These are phyloP conservation scores for Quercus variabilis DNA, from an alignment of 306 rosid species.

Conservation along the genomic window DNA sequence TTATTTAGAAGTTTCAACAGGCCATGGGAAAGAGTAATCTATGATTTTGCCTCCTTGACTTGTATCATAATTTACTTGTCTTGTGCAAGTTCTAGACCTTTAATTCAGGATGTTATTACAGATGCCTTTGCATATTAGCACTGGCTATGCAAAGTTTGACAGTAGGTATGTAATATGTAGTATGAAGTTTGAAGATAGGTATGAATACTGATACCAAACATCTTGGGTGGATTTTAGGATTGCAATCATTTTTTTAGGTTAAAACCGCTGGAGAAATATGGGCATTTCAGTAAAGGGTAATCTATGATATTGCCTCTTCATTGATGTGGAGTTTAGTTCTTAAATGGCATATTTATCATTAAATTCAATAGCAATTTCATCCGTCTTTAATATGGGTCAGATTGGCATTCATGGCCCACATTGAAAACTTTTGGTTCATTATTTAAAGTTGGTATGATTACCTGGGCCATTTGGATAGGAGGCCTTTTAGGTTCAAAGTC, in stretches of 20 bases:
- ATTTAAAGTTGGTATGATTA: neutral
- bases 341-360: neutral
- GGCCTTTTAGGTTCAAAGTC: neutral
- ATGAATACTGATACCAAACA: neutral
- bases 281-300: too few species aligned
- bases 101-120: too few species aligned
- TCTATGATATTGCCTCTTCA: too few species aligned
- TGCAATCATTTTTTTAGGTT: neutral
- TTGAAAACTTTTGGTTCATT: neutral
- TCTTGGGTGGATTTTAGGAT: neutral
- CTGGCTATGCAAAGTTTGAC: neutral
- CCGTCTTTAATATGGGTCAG: neutral
- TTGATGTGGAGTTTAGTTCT: neutral
- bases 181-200: neutral
- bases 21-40: too few species aligned
- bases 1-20: too few species aligned
- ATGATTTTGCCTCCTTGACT: too few species aligned
- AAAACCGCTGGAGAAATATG: neutral
- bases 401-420: too few species aligned
- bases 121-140: too few species aligned
- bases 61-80: too few species aligned
- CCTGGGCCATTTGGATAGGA: neutral
- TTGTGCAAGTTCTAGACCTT: too few species aligned
- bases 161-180: neutral
- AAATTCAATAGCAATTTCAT: neutral